Conservation (phyloP, 139 green algal species). For the Prasinococcaceae sp. region DNA sequence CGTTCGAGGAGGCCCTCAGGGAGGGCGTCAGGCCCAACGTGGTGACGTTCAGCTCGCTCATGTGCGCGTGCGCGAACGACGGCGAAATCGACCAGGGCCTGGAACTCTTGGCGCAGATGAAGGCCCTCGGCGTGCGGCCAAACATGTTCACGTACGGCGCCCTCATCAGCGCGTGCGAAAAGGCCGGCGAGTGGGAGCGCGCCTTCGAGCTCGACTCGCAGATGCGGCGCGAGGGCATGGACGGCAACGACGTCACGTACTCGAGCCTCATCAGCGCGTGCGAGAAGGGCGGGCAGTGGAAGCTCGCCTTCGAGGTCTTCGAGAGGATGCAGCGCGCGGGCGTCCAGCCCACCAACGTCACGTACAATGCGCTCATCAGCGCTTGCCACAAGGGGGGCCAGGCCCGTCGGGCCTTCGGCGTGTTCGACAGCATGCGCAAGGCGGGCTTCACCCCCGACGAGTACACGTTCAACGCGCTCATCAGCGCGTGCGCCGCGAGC, state of each 20-base stretch:
- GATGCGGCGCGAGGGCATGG: background rate
- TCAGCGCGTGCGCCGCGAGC: no score
- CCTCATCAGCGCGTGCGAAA: conserved; percentile 24
- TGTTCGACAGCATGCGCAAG: no score
- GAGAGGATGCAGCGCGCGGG: conserved; percentile 19
- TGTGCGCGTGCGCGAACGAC: conserved; percentile 19
- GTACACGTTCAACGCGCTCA: no score
- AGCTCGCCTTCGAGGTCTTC: background rate
- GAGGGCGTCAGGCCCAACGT: conserved; percentile 10
- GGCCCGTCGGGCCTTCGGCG: no score
- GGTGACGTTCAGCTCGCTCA: conserved; percentile 23
- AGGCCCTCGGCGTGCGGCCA: conserved; percentile 9
- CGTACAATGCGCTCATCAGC: conserved; percentile 39
- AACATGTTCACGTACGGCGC: conserved; percentile 30
- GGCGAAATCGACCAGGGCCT: conserved; percentile 10
- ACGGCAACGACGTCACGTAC: conserved; percentile 2
- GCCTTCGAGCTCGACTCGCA: conserved; percentile 8
- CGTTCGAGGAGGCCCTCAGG: conserved; percentile 13
- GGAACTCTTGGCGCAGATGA: conserved; percentile 18
- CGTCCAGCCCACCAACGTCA: conserved; percentile 25
- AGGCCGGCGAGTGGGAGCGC: background rate
- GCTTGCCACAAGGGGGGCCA: conserved; percentile 14
- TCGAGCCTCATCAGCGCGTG: conserved; percentile 1
- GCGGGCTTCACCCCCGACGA: no score
- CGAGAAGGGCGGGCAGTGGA: background rate